Evolutionary conservation across 1,284 basidiomycete genomes (phyloP).

Genomic region (Ceratobasidium sp.): DNA sequence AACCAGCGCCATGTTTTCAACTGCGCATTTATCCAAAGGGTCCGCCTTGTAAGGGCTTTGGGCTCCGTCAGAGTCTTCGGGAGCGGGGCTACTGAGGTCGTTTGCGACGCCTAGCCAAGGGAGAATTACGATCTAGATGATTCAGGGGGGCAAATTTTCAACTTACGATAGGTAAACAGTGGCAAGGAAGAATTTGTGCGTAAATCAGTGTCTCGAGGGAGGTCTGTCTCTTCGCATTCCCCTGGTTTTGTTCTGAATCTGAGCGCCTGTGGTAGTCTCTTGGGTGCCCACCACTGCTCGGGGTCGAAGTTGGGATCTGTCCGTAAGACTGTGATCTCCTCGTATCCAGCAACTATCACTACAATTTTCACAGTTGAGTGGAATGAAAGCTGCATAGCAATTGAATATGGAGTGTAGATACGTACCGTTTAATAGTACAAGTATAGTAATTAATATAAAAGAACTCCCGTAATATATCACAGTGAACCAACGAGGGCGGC

Average conservation of each 20-base stretch:
- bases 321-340: background rate
- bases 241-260: background rate
- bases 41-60: too few species aligned
- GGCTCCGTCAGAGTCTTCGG: too few species aligned
- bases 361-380: background rate
- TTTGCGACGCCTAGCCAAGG: too few species aligned
- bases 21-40: too few species aligned
- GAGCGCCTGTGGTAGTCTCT: background rate
- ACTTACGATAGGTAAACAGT: too few species aligned
- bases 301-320: slow-evolving; percentile 16
- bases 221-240: background rate
- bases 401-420: background rate
- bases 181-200: slow-evolving; percentile 21
- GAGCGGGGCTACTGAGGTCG: too few species aligned
- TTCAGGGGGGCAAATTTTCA: too few species aligned
- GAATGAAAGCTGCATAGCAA: too few species aligned
- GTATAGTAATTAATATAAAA: background rate
- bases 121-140: too few species aligned
- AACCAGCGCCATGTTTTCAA: too few species aligned
- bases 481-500: slow-evolving; percentile 9
- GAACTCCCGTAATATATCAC: slow-evolving; percentile 5
- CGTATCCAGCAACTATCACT: slow-evolving; percentile 7
- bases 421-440: slow-evolving; percentile 3
- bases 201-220: background rate
- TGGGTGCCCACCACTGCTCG: slow-evolving; percentile 21